Base-by-base conservation (phyloP, 2,329 filamentous ascomycete species). In the Rutstroemia sp. region DNA sequence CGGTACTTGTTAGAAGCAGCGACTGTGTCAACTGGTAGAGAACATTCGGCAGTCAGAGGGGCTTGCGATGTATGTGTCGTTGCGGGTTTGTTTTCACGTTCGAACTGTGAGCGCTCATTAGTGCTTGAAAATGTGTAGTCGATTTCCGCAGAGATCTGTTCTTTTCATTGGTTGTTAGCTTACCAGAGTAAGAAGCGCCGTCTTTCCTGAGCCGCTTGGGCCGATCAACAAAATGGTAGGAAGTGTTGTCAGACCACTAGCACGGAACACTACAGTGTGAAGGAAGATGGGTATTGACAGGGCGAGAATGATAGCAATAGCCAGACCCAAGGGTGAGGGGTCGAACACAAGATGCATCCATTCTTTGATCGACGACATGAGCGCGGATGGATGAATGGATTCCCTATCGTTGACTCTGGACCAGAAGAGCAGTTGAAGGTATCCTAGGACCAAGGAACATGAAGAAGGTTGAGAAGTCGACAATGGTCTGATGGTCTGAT, bases 161-260 rank as follows among this genome's bases (percentile, higher is more conserved):
- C 10, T 38, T 34, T 23, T 27, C 23, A 23, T 21, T 53, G 30
- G 12, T 21, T 56, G 21, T 42, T 23, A 47, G 49, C 74, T 60
- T 76, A 88, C 85, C 64, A 94, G 79, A 21, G 89, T 91, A n/a
- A 91, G 75, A 37, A 97, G 82, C 8, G 88, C 81, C 0, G 94
- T 97, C 76, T 97, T 99, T 67, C 94, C 94, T 50, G 83, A 81
- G 61, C 86, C 88, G 56, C 86, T 85, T 16, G 92, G 90, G 1
- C 94, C 94, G 49, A 92, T 71, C 45, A 96, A 80, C 9, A 96
- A 76, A 59, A 97, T 83, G 7, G 86, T 87, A 50, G 92, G 90
- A 25, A 88, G 80, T 14, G 77, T 78, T 39, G 82, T 82, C 65
- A 87, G 85, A 14, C 84, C 79, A 41, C 80, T 80, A 50, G 82